Conservation (phyloP, 371 early-diverging fungal species). For the Mortierella sp. region DNA sequence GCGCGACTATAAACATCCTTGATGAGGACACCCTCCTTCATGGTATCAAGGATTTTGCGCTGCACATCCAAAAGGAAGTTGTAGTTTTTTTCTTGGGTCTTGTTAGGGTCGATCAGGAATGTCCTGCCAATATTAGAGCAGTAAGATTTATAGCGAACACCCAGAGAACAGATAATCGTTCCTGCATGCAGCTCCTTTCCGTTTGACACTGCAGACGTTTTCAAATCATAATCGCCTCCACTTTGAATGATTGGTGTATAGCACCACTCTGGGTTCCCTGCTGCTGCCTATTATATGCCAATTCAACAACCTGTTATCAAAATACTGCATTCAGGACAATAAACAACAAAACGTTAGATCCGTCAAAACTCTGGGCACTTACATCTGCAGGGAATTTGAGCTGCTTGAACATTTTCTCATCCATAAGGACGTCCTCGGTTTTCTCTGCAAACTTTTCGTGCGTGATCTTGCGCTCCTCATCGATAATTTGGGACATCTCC, state of each 20-base stretch:
- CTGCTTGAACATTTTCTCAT: slow-evolving; percentile 74
- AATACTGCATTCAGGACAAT: background rate
- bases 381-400: slow-evolving; percentile 82
- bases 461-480: slow-evolving; percentile 88
- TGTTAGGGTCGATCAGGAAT: slow-evolving; percentile 92
- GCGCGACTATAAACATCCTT: slow-evolving; percentile 84
- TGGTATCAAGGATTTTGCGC: slow-evolving; percentile 71
- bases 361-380: slow-evolving; percentile 13
- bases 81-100: slow-evolving; percentile 94
- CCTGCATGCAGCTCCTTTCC: slow-evolving; percentile 83
- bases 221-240: slow-evolving; percentile 93
- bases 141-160: slow-evolving; percentile 93
- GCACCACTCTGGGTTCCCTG: slow-evolving; percentile 87
- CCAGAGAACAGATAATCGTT: slow-evolving; percentile 92
- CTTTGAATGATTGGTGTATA: slow-evolving; percentile 97
- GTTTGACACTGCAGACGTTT: slow-evolving; percentile 85
- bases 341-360: background rate
- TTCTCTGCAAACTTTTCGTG: slow-evolving; percentile 89
- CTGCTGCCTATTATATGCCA: slow-evolving; percentile 33
- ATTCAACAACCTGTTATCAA: background rate
- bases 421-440: slow-evolving; percentile 78
- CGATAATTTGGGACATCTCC: slow-evolving; percentile 88
- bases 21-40: slow-evolving; percentile 86
- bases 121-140: slow-evolving; percentile 96
- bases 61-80: slow-evolving; percentile 89